These are phyloP conservation scores for Sonneratia caseolaris DNA, from an alignment of 345 rosid species.

Conservation along the genomic window DNA sequence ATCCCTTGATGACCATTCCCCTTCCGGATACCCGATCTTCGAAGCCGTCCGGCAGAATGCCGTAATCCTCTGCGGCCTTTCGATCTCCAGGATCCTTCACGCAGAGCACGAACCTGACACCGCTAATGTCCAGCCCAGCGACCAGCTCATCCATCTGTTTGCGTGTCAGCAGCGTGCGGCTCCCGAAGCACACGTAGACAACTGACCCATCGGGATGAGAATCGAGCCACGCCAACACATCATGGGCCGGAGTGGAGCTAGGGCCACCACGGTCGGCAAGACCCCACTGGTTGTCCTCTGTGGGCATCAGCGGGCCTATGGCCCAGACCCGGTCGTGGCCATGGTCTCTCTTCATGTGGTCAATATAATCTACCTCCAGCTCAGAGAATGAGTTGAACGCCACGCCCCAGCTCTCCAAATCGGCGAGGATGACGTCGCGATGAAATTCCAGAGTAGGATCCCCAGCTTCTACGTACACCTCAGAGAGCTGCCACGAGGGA, in stretches of 20 bases:
- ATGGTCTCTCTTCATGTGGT: constrained; percentile 23
- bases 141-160: constrained; percentile 38
- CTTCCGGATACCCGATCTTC: constrained; percentile 4
- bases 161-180: constrained; percentile 35
- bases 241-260: constrained; percentile 19
- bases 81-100: not conserved
- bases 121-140: constrained; percentile 12
- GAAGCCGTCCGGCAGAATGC: constrained; percentile 7
- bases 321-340: constrained; percentile 36
- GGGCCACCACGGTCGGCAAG: constrained; percentile 33
- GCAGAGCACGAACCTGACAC: constrained; percentile 8
- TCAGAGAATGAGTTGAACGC: constrained; percentile 43
- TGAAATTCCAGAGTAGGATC: constrained; percentile 28
- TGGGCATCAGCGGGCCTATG: constrained; percentile 43
- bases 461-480: constrained; percentile 17
- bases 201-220: constrained; percentile 30
- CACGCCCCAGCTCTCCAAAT: constrained; percentile 40
- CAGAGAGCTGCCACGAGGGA: constrained; percentile 28
- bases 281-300: not conserved
- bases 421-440: constrained; percentile 17
- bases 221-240: constrained; percentile 50
- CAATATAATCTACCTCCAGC: constrained; percentile 32
- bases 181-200: constrained; percentile 70
- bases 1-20: constrained; percentile 10
- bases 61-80: not conserved